Evolutionary conservation across 2,329 filamentous ascomycete genomes (phyloP), one percentile per base, ranked within the genome.

Genomic region (Nannizziopsis arthrosporioides): DNA sequence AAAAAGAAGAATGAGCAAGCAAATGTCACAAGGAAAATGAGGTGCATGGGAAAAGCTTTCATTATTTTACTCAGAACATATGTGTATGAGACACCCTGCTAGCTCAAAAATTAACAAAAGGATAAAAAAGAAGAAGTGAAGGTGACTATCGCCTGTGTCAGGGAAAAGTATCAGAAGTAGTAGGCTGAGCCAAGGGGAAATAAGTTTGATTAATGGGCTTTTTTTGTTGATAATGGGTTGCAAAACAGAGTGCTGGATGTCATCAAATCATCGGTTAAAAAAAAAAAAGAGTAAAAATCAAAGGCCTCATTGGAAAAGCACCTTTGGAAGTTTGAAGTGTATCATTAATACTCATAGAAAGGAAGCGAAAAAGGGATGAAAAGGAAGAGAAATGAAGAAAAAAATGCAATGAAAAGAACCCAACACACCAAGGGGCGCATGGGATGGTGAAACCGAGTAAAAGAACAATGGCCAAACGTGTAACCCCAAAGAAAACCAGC

Each of bases 381-480:
- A 53, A 51, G 53, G 54, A n/a, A 48, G 52, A 41, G 22, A n/a
- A 27, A 8, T 18, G 53, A 51, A 37, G 49, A 51, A 7, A 48
- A 55, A 51, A 57, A 39, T 15, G 52, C 53, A 34, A 45, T 52
- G 5, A 48, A 27, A 27, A 27, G 7, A 27, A 27, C 7, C 22
- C 22, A 27, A n/a, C n/a, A n/a, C n/a, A n/a, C n/a, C 22, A 27
- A 3, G 22, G 22, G 22, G 22, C 22, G 22, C 22, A 27, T 27
- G 22, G 22, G 22, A 27, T 27, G 7, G 7, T 27, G 22, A 27
- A 27, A 27, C 22, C 22, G 22, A 7, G 22, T 27, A 27, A 27
- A 27, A 52, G 37, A 49, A 54, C 15, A 44, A 49, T n/a, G 53
- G 35, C 18, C 17, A 47, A 34, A 31, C 18, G 15, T 17, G 11